Evolutionary conservation across 352 stramenopile species (phyloP), one percentile per base, ranked within the genome.

Genomic region (Globisporangium takayamanum): DNA sequence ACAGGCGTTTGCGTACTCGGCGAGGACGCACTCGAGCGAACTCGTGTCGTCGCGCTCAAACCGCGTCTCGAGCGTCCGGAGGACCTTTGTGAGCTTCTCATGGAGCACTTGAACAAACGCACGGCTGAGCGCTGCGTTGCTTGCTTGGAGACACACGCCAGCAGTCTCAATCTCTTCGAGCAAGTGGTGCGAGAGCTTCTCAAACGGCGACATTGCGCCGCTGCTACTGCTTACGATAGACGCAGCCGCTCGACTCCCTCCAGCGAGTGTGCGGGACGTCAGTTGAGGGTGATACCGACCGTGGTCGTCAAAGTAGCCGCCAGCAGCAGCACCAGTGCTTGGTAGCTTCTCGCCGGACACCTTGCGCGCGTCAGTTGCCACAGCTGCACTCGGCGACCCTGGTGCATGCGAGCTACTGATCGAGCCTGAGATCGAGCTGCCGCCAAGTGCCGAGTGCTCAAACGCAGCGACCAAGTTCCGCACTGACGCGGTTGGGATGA

Each of bases 151-250:
- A 50, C 71, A 87, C 10, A 70, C 70, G 10, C 77, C 72, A n/a
- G 89, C 62, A 18, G 87, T 67, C 46, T 91, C 80, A 3, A 69
- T 87, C 44, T 91, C 80, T 70, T 91, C 80, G 0, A 91, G 70
- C 50, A 91, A 69, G 58, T 88, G 76, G 41, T 91, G 81, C 3
- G 73, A 59, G 3, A 91, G 65, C 52, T 86, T 89, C 20, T 88
- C 79, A 53, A 87, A 89, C 5, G 66, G 68, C 14, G 78, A 91
- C 11, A 85, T 47, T 11, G 28, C 26, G 14, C 46, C 46, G 2
- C n/a, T 33, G 14, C 25, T 3, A 2, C 5, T 20, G 0, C 25
- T 44, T n/a, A 11, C 14, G 25, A 28, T 15, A n/a, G 8, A 12
- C 4, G 5, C 22, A 22, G 22, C 7, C 5, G 5, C 33, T 39